Percentiles rank a stretch among this genome's conserved stretches.
Conservation (phyloP, 2,329 filamentous ascomycete species). For the Verticillium albo-atrum region DNA sequence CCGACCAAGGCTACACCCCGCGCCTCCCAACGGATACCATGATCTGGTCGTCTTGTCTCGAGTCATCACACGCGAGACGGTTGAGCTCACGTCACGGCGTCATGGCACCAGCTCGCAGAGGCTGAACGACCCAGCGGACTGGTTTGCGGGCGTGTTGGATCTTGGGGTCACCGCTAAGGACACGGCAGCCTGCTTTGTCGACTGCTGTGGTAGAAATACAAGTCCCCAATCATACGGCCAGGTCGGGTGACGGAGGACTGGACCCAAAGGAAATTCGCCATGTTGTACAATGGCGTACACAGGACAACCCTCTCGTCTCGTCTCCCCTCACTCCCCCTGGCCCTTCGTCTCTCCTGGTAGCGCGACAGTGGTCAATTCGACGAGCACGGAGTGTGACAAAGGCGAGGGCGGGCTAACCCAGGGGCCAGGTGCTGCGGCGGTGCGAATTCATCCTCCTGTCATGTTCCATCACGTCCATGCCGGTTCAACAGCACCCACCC, state of each 20-base stretch:
- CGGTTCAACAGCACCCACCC: not conserved
- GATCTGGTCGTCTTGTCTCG: not conserved
- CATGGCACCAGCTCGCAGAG: not conserved
- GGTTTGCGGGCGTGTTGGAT: not conserved
- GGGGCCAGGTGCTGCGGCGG: not conserved
- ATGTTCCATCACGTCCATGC: not conserved
- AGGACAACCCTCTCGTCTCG: not conserved
- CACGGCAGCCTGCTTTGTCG: constrained; percentile 2
- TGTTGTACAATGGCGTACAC: constrained; percentile 1
- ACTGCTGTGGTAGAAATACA: not conserved
- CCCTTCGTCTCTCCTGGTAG: not conserved
- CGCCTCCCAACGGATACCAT: not conserved
- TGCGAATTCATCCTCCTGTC: not conserved
- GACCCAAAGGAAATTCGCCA: not conserved
- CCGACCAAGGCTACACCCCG: not conserved
- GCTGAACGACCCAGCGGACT: not conserved
- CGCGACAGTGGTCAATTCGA: not conserved
- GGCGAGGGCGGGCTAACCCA: not conserved
- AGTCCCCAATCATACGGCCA: not conserved
- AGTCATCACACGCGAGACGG: not conserved
- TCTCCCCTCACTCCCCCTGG: no score
- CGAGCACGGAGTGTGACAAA: not conserved
- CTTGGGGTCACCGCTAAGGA: not conserved
- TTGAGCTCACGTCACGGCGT: not conserved
- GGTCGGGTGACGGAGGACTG: not conserved